Base-by-base conservation (phyloP, 352 stramenopile species). In the Globisporangium spiculum region DNA sequence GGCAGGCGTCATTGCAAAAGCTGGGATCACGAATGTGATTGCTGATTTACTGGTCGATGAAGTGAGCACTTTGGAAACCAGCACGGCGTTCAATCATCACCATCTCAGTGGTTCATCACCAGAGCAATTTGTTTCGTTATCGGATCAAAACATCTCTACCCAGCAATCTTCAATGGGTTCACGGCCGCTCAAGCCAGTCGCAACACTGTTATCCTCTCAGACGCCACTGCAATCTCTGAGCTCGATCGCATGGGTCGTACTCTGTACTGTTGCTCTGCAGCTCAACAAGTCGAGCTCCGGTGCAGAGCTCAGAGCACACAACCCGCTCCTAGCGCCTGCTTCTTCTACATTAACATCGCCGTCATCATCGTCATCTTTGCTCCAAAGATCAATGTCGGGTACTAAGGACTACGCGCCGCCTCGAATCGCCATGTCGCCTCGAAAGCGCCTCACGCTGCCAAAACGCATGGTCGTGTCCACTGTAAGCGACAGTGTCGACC, bases 391-490 rank as follows among this genome's bases (percentile, higher is more conserved):
- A 24, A 24, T 61, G 18, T 60, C 50, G 4, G 54, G 26, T 30
- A 76, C 18, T 48, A 48, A 44, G 67, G 62, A 75, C 57, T 75
- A 53, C 54, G 72, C 69, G 4, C 60, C 74, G 7, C 52, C 67
- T 44, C 70, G 52, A 34, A 48, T 65, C 1, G 72, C 72, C 1
- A 67, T 83, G 67, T 89, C 80, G 3, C 80, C 80, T 12, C 73
- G 80, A 26, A 87, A 84, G 41, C 73, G 80, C 7, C 64, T 86
- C 9, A 81, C 79, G 3, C 57, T 88, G 9, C 79, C 75, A 1
- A 81, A 81, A 46, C 80, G 81, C 50, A 69, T 60, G 6, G 64
- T 83, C 5, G 55, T 84, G 22, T 72, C 70, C 1, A 82, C 74
- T 9, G 67, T 84, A 36, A 69, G 73, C 14, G 72, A 86, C 53